Evolutionary conservation across 2,329 filamentous ascomycete species (phyloP).

Genomic region (Acarospora socialis): DNA sequence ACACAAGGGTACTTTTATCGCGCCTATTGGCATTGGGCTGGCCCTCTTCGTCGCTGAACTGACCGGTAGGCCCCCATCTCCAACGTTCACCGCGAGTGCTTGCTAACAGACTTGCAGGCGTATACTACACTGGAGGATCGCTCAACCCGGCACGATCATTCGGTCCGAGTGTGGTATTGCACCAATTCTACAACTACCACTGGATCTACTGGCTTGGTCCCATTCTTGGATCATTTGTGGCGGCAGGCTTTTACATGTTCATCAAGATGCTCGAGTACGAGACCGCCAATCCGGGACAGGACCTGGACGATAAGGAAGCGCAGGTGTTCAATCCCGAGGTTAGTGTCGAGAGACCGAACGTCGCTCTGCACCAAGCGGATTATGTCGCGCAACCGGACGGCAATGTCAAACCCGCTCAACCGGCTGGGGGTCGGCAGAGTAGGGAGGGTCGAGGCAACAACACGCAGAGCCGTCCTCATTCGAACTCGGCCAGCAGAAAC

Average conservation of each 20-base stretch:
- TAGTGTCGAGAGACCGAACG: no score
- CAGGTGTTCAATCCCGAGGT: slow-evolving; percentile 8
- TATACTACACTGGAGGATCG: slow-evolving; percentile 34
- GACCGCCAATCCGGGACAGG: slow-evolving; percentile 37
- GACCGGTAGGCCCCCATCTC: slow-evolving; percentile 17
- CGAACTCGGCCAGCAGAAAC: no score
- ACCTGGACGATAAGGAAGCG: slow-evolving; percentile 32
- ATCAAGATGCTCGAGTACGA: slow-evolving; percentile 32
- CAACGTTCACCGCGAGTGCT: background rate
- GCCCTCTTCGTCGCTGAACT: slow-evolving; percentile 34
- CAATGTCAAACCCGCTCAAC: no score
- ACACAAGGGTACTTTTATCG: slow-evolving; percentile 34
- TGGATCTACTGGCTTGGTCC: slow-evolving; percentile 39
- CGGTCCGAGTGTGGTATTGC: slow-evolving; percentile 32
- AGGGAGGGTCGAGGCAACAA: no score
- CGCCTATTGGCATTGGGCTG: slow-evolving; percentile 35
- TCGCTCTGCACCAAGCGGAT: no score
- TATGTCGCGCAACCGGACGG: no score
- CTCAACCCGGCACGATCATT: slow-evolving; percentile 36
- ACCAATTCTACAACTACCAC: slow-evolving; percentile 31
- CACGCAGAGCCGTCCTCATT: no score
- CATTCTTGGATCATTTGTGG: slow-evolving; percentile 31
- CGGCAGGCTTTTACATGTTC: slow-evolving; percentile 35
- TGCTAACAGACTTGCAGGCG: slow-evolving; percentile 25
- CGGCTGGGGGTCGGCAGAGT: no score